Conservation (phyloP, 768 basidiomycete species). For the Pleurotus tuoliensis region DNA sequence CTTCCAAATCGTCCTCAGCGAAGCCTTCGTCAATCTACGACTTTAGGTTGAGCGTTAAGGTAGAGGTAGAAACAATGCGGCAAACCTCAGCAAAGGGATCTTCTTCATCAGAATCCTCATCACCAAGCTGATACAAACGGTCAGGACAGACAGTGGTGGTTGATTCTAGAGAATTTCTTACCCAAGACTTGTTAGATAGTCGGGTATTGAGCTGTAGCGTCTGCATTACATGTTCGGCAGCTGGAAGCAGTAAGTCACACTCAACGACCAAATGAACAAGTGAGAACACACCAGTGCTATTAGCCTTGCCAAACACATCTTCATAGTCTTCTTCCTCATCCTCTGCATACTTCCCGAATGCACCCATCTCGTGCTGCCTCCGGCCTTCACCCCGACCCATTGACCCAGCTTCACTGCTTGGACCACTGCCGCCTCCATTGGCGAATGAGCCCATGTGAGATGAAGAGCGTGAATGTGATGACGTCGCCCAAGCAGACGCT, state of each 20-base stretch:
- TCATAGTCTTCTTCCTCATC: constrained; percentile 91
- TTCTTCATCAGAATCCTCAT: constrained; percentile 84
- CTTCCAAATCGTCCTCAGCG: constrained; percentile 86
- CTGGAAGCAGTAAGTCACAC: constrained; percentile 21
- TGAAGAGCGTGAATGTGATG: constrained; percentile 54
- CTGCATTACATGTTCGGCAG: constrained; percentile 59
- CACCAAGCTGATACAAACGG: constrained; percentile 51
- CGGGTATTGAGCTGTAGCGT: constrained; percentile 83
- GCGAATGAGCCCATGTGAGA: constrained; percentile 44
- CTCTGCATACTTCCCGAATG: constrained; percentile 85
- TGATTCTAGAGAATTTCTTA: constrained; percentile 23
- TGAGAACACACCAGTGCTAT: constrained; percentile 53
- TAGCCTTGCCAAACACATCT: constrained; percentile 85
- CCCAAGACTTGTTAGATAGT: constrained; percentile 90
- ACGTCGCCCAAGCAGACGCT: constrained; percentile 14
- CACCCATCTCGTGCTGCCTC: constrained; percentile 49
- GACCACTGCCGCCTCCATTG: constrained; percentile 30
- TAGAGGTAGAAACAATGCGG: background rate
- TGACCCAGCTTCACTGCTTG: constrained; percentile 28
- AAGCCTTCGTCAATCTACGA: constrained; percentile 90
- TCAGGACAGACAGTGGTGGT: background rate
- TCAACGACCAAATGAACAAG: background rate
- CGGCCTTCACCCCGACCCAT: constrained; percentile 65
- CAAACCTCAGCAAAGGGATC: constrained; percentile 93
- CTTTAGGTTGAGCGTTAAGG: constrained; percentile 5